Evolutionary conservation across 73 alveolate species (phyloP).

Genomic region (Paramecium primaurelia): DNA sequence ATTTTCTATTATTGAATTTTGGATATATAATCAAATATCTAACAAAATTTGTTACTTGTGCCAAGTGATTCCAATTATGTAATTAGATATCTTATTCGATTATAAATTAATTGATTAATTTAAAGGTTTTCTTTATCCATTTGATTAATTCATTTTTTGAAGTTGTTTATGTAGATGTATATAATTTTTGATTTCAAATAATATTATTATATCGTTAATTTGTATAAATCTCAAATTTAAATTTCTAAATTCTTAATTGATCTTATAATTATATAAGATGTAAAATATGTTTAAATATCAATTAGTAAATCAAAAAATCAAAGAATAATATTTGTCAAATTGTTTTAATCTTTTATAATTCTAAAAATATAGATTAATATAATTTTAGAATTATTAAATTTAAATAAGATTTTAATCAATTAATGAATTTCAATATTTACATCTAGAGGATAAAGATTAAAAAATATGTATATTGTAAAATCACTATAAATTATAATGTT

Average conservation of each 20-base stretch:
- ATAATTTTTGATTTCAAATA: not conserved
- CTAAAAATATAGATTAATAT: not conserved
- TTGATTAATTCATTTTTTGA: not conserved
- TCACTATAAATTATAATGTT: not conserved
- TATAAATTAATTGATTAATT: not conserved
- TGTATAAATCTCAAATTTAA: not conserved
- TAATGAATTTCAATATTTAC: no score
- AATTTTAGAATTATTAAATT: no score
- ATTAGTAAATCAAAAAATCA: no score
- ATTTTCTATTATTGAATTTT: not conserved
- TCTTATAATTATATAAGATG: not conserved
- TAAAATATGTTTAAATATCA: not conserved
- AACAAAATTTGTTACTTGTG: not conserved
- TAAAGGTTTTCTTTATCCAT: conserved; percentile 5
- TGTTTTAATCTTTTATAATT: no score
- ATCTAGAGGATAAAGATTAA: no score
- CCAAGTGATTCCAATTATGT: not conserved
- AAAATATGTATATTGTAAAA: not conserved
- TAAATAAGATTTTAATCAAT: no score
- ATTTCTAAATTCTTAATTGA: not conserved
- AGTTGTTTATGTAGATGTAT: not conserved
- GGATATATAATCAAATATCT: conserved; percentile 9
- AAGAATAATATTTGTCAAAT: no score
- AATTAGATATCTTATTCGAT: not conserved
- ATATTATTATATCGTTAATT: not conserved